A percentile compares a stretch with the other conserved stretches of the same genome.
Evolutionary conservation across 2,329 filamentous ascomycete species (phyloP).

Genomic region (Stagonosporopsis rhizophila): DNA sequence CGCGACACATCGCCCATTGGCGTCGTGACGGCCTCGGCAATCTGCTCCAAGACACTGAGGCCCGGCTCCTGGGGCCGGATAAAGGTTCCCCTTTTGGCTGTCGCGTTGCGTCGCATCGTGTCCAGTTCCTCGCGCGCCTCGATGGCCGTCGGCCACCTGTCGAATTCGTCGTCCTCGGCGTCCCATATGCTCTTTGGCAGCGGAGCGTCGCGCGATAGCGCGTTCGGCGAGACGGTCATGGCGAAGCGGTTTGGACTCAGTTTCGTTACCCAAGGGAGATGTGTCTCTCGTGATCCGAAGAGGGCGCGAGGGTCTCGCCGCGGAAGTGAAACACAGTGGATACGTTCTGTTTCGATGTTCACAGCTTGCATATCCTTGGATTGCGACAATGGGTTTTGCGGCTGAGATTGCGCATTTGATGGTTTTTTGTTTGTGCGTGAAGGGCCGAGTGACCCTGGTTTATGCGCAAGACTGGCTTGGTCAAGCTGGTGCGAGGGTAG

Average conservation of each 20-base stretch:
- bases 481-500: neutral
- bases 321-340: neutral
- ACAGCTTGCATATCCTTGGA: neutral
- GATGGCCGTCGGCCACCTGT: conserved; percentile 11
- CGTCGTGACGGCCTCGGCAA: conserved; percentile 3
- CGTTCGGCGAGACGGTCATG: conserved; percentile 2
- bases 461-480: neutral
- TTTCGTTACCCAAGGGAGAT: conserved; percentile 11
- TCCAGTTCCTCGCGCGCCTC: conserved; percentile 9
- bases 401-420: neutral
- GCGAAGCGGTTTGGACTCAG: conserved; percentile 11
- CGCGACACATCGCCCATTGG: neutral
- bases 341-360: neutral
- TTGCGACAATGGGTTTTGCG: neutral
- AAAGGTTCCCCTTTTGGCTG: conserved; percentile 9
- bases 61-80: neutral
- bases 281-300: conserved; percentile 10
- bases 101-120: conserved; percentile 5
- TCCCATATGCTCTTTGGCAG: conserved; percentile 21
- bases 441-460: neutral
- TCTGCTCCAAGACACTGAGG: conserved; percentile 1
- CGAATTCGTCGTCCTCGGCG: conserved; percentile 24
- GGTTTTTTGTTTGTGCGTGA: neutral
- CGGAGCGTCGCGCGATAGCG: neutral
- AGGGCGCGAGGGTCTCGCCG: conserved; percentile 4